phyloP scores from a whole-genome alignment of 768 basidiomycete genomes.

The Naganishia randhawae region DNA sequence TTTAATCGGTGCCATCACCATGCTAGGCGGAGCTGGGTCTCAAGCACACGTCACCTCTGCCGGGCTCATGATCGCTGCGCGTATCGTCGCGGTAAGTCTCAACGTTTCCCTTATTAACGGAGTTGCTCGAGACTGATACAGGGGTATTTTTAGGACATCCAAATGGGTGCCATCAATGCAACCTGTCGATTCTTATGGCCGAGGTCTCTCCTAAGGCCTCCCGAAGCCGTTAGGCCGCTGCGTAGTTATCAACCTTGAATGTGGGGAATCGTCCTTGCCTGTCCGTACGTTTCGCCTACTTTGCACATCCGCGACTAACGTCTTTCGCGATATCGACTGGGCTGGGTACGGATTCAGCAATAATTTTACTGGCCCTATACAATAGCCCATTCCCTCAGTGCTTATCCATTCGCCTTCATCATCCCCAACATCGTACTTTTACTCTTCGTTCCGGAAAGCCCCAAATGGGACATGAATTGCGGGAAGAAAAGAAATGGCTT shows the following conservation, averaged over 20 bases:
- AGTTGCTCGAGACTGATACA: too few species aligned
- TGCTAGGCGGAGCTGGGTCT: constrained; percentile 38
- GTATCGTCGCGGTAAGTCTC: constrained; percentile 38
- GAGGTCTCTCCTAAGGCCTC: constrained; percentile 38
- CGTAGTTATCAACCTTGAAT: constrained; percentile 22
- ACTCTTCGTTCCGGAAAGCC: constrained; percentile 39
- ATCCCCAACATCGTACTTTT: constrained; percentile 35
- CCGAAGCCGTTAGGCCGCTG: constrained; percentile 30
- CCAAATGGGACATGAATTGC: constrained; percentile 33
- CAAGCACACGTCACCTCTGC: constrained; percentile 36
- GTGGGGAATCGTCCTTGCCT: constrained; percentile 30
- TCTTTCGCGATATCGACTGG: constrained; percentile 29
- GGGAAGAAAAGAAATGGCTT: constrained; percentile 24
- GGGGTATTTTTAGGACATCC: constrained; percentile 8
- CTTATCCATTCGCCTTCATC: constrained; percentile 39
- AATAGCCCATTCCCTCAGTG: constrained; percentile 38
- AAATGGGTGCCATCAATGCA: constrained; percentile 39
- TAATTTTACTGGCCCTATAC: constrained; percentile 29
- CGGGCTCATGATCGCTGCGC: constrained; percentile 36
- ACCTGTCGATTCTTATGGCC: constrained; percentile 37
- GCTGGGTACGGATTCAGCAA: constrained; percentile 39
- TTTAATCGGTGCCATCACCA: constrained; percentile 35
- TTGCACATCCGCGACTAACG: not conserved
- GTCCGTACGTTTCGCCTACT: not conserved
- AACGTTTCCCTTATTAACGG: not conserved